These are phyloP conservation scores for Rhodofomes roseus DNA, from an alignment of 1,284 basidiomycete species.

Conservation along the genomic window DNA sequence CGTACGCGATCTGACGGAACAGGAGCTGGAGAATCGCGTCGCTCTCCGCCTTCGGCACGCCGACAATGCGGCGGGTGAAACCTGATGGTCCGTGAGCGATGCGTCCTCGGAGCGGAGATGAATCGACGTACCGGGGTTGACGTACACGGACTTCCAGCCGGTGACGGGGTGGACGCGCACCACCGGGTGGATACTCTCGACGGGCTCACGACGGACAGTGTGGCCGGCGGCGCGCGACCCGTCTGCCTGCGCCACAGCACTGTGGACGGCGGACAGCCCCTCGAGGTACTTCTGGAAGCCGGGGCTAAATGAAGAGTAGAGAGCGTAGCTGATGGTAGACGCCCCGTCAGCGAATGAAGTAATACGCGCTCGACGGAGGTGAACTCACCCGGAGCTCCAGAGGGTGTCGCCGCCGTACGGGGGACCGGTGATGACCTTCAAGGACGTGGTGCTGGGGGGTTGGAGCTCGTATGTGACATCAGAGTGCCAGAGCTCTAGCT, in stretches of 20 bases:
- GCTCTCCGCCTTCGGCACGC: constrained; percentile 76
- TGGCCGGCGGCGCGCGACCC: constrained; percentile 62
- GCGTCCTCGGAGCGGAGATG: constrained; percentile 15
- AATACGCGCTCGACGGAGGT: not conserved
- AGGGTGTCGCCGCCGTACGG: constrained; percentile 68
- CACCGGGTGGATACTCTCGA: constrained; percentile 69
- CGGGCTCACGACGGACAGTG: constrained; percentile 58
- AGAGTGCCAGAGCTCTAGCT: constrained; percentile 79
- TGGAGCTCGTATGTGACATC: constrained; percentile 80
- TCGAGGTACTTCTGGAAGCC: constrained; percentile 68
- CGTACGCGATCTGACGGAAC: constrained; percentile 55
- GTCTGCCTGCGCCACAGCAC: constrained; percentile 64
- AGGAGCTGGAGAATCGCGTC: constrained; percentile 69
- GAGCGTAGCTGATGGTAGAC: constrained; percentile 43
- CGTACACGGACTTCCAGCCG: constrained; percentile 76
- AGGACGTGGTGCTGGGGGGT: constrained; percentile 67
- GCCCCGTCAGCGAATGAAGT: constrained; percentile 12
- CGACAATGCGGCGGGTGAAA: constrained; percentile 68
- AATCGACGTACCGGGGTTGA: constrained; percentile 52
- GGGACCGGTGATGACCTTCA: constrained; percentile 63
- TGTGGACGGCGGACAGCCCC: constrained; percentile 62
- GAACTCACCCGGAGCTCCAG: constrained; percentile 60
- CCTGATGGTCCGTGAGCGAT: constrained; percentile 35
- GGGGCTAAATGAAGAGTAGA: constrained; percentile 69
- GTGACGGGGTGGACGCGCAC: constrained; percentile 78